Evolutionary conservation across 2,329 filamentous ascomycete species (phyloP), one percentile per base, ranked within the genome.

Genomic region (Nothophoma quercina): DNA sequence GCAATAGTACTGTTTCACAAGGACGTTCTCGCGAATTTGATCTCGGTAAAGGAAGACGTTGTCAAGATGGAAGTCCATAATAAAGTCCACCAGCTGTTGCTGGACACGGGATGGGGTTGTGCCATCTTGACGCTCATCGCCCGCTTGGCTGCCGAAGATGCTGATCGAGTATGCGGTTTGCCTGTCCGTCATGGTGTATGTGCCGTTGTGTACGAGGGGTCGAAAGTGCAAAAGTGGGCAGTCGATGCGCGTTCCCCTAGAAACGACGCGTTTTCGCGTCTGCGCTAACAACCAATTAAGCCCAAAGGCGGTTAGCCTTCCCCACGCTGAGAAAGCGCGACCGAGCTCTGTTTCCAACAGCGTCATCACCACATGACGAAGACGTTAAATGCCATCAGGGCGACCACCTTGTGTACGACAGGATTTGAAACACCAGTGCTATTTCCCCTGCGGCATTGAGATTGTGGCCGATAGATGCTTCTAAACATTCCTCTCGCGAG

Each of bases 11-110:
- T 93, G 92, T 73, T 96, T 95, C 33, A 96, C 82, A 1, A 98
- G 84, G 7, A 95, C 92, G 78, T 99, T 99, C 72, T 98, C 92
- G 67, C 91, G 87, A 53, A 99, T 85, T 77, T 98, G 95, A 69
- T 98, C 93, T 84, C 95, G 86, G 83, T 98, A 99, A 68, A 97
- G 87, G 77, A 96, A 98, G 69, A 88, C 85, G 76, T 96, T 96
- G 76, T 97, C 93, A 33, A 98, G 85, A 70, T 93, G 87, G 72
- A 97, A 99, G 64, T 93, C 90, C 51, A 98, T 85, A 60, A 99
- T 88, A 74, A 99, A 99, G 56, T 91, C 88, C 69, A 95, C 87
- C 55, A 99, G 84, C 70, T 91, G 87, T 53, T 85, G 84, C 73
- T 95, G 91, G 41, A 93, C 81, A 48, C 68, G 71, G 26, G 72